Evolutionary conservation across 495 filamentous ascomycete species (phyloP), one percentile per base, ranked within the genome.

Genomic region (Annulohypoxylon moriforme): DNA sequence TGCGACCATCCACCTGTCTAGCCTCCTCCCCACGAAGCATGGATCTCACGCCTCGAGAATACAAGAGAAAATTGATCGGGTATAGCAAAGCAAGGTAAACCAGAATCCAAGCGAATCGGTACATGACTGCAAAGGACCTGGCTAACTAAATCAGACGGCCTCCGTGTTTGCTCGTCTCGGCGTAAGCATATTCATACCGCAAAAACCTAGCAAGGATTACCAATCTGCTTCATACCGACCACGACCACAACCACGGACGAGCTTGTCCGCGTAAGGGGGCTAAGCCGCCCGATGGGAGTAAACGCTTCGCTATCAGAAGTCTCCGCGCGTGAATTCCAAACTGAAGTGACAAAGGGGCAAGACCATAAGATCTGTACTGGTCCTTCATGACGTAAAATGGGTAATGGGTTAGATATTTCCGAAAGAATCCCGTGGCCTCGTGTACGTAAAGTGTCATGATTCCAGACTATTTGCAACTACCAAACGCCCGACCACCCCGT

Each of bases 391-490:
- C 47, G 66, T 59, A 63, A 44, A 64, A 67, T 63, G 50, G 66
- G 60, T 31, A 52, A 64, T 36, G 59, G 52, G 63, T 56, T 36
- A 65, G 44, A 52, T 68, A 67, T 49, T 73, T 57, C 53, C 71
- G 57, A 74, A 58, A 64, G 50, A 53, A 44, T 74, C 55, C 63
- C 64, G 52, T 52, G 38, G 58, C 34, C 63, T 71, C 72, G 64
- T 78, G 69, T 70, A 70, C 69, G 74, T 76, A 78, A 78, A 75
- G 76, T 78, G 68, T 71, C 70, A 71, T 72, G 68, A 67, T 71
- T 65, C 66, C 74, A 69, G 66, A 75, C 72, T 70, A 78, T 77
- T 71, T 78, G 76, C 73, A 74, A 71, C 55, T 71, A 61, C 76
- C 74, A 67, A 78, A 76, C 71, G 71, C 71, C 73, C 68, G 57